Percentiles rank a stretch among this genome's conserved stretches.
Conservation (phyloP, 495 filamentous ascomycete species). For the Parathielavia hyrcaniae region DNA sequence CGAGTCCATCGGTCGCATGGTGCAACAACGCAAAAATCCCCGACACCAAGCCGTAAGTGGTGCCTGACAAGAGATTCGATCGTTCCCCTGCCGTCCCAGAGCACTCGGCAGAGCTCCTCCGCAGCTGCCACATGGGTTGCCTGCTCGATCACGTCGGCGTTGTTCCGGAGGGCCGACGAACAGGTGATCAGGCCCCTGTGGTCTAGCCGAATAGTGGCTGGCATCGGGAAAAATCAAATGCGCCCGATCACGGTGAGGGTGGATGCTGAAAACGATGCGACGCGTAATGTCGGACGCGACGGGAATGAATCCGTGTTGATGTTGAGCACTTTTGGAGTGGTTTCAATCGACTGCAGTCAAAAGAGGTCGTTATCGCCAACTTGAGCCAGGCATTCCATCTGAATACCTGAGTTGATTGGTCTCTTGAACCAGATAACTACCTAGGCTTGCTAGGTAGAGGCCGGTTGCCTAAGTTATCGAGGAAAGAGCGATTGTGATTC, state of each 20-base stretch:
- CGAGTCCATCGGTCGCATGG: neutral
- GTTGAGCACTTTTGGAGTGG: no score
- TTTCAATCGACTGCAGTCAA: no score
- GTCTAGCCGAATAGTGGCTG: constrained; percentile 13
- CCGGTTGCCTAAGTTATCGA: no score
- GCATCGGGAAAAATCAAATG: constrained; percentile 9
- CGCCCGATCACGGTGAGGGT: neutral
- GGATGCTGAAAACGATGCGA: no score
- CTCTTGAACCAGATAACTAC: no score
- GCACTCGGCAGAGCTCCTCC: constrained; percentile 25
- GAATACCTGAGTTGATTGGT: no score
- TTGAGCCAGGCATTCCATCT: no score
- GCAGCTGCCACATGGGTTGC: constrained; percentile 21
- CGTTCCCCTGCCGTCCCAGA: constrained; percentile 15
- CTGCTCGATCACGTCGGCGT: constrained; percentile 20
- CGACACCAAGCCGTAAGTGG: constrained; percentile 14
- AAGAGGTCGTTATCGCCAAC: no score
- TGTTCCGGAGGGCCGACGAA: constrained; percentile 16
- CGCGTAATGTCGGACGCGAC: no score
- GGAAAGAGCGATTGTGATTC: no score
- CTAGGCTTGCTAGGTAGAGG: no score
- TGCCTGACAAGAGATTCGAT: constrained; percentile 20
- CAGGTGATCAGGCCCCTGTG: constrained; percentile 17
- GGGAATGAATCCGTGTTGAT: no score
- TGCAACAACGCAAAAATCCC: constrained; percentile 3